Conservation (phyloP, 2,329 filamentous ascomycete species). For the Colletotrichum echinochloae region DNA sequence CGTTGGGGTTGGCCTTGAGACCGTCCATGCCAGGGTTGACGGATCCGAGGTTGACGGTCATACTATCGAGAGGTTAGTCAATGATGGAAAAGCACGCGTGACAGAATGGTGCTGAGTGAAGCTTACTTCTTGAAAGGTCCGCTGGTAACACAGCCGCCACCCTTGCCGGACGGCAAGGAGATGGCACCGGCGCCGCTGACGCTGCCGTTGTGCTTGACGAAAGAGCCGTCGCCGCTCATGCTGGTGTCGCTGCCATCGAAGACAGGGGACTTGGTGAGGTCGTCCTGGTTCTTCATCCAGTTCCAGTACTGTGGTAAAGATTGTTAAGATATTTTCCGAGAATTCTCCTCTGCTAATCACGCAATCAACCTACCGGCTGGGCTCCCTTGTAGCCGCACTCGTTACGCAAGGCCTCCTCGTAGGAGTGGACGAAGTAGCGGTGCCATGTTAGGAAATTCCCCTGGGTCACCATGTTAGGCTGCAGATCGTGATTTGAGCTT, state of each 20-base stretch:
- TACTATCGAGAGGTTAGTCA: slow-evolving; percentile 52
- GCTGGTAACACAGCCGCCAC: slow-evolving; percentile 50
- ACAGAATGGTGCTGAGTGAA: slow-evolving; percentile 36
- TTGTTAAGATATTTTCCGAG: slow-evolving; percentile 26
- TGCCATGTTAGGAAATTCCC: slow-evolving; percentile 42
- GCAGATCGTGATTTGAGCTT: fast-evolving
- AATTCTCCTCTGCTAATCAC: slow-evolving; percentile 5
- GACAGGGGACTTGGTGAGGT: slow-evolving; percentile 50
- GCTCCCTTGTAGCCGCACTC: slow-evolving; percentile 41
- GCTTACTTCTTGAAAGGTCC: slow-evolving; percentile 48
- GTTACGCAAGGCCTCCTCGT: slow-evolving; percentile 40
- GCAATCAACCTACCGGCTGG: slow-evolving; percentile 30
- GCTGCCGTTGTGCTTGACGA: slow-evolving; percentile 45
- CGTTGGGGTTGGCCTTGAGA: slow-evolving; percentile 18
- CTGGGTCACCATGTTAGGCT: not conserved
- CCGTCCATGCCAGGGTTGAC: slow-evolving; percentile 51
- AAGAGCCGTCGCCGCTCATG: slow-evolving; percentile 54
- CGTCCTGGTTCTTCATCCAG: slow-evolving; percentile 49
- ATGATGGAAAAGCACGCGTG: fast-evolving
- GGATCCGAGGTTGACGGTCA: slow-evolving; percentile 53
- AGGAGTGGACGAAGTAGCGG: slow-evolving; percentile 40
- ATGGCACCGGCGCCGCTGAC: slow-evolving; percentile 44
- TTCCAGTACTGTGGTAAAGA: slow-evolving; percentile 49
- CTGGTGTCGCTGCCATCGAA: slow-evolving; percentile 55
- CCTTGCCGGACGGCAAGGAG: slow-evolving; percentile 50